Conservation (phyloP, 805 yeast genomes). For the Ogataea allantospora region DNA sequence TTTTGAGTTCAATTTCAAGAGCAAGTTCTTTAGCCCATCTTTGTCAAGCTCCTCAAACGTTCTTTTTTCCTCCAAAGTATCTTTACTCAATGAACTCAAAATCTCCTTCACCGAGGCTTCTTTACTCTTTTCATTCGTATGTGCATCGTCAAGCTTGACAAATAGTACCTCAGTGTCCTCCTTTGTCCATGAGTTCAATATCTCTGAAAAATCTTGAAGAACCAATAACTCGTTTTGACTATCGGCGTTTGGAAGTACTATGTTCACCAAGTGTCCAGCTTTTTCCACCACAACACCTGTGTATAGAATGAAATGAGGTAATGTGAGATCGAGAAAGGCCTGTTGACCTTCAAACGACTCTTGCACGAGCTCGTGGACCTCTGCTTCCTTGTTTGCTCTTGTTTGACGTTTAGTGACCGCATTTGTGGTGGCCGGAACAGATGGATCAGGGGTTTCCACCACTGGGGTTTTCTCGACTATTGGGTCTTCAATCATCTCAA, state of each 20-base stretch:
- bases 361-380: constrained; percentile 14
- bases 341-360: constrained; percentile 18
- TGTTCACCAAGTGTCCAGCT: constrained; percentile 5
- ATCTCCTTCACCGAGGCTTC: constrained; percentile 33
- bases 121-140: constrained; percentile 12
- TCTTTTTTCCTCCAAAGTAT: constrained; percentile 11
- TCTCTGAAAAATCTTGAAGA: constrained; percentile 7
- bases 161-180: constrained; percentile 24
- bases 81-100: constrained; percentile 24
- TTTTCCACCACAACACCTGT: constrained; percentile 38
- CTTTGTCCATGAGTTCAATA: constrained; percentile 22
- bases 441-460: neutral
- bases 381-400: constrained; percentile 21
- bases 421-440: neutral
- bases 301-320: constrained; percentile 19
- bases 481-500: constrained; percentile 8
- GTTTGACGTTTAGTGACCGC: constrained; percentile 21
- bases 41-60: constrained; percentile 20
- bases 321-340: constrained; percentile 19
- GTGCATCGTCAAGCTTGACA: constrained; percentile 21
- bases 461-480: too few species aligned
- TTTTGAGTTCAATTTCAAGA: constrained; percentile 18
- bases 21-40: constrained; percentile 18
- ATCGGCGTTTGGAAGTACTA: constrained; percentile 2
- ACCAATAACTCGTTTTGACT: neutral